Evolutionary conservation across 2,329 filamentous ascomycete species (phyloP), one percentile per base, ranked within the genome.

Genomic region (Curvularia sp.): DNA sequence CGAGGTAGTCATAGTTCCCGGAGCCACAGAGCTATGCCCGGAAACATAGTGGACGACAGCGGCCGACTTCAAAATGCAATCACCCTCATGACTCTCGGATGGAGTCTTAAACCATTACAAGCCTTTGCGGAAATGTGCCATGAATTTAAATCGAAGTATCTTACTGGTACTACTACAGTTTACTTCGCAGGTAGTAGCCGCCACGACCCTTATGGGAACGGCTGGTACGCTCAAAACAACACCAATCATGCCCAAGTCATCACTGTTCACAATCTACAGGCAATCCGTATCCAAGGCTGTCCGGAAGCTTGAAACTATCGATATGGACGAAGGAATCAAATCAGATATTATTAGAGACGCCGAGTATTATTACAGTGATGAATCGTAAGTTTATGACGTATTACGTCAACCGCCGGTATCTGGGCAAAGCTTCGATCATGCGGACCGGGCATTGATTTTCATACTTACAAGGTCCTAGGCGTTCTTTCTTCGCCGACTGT

Each of bases 321-420:
- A 75, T 36, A 72, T 75, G 66, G 67, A 74, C 19, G 64, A 69
- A n/a, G 45, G 49, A 1, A 32, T 63, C 15, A 74, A 74, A 47
- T 45, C 60, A 39, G 67, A 74, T 41, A 54, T 78, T 28, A 53
- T 79, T 8, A 58, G 63, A 48, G 75, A 80, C 57, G 66, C 76
- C 18, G 65, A 75, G 36, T 68, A 76, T 47, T 80, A 79, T 56
- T 74, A 79, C 21, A 69, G 77, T 53, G 66, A 68, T 13, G 56
- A 67, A 28, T 67, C 68, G 43, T 46, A 46, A 46, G 43, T 46
- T 25, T 13, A 18, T 5, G 13, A 28, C 19, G 32, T 13, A 5
- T 12, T 10, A 15, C 43, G 9, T n/a, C 25, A 19, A 4, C 3
- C 21, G 10, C 21, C 41, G 13, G 6, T 28, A 13, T 10, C 23